These are phyloP conservation scores for Myxozyma monticola DNA, from an alignment of 805 yeast species.

Conservation along the genomic window DNA sequence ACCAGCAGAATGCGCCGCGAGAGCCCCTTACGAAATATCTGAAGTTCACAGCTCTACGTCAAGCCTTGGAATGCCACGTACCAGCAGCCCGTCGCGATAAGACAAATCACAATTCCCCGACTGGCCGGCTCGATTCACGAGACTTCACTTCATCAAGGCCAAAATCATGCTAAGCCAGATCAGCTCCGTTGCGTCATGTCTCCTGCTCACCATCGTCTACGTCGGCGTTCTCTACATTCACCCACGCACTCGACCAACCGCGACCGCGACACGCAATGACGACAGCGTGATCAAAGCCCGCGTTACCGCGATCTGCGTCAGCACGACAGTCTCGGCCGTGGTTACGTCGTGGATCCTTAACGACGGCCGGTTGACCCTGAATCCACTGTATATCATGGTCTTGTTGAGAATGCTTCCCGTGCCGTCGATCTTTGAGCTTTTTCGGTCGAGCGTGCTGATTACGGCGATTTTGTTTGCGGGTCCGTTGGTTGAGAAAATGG, in stretches of 20 bases:
- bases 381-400: conserved; percentile 8
- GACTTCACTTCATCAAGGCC: no score
- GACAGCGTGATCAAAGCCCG: conserved; percentile 16
- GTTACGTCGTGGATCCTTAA: conserved; percentile 20
- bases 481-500: conserved; percentile 45
- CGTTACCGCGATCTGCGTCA: conserved; percentile 12
- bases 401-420: conserved; percentile 12
- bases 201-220: conserved; percentile 27
- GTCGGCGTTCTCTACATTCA: conserved; percentile 32
- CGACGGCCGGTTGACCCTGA: conserved; percentile 1
- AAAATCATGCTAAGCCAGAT: no score
- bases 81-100: no score
- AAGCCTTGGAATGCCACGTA: no score
- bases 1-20: no score
- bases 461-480: conserved; percentile 51
- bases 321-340: conserved; percentile 14
- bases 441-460: conserved; percentile 15
- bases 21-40: no score
- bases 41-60: no score
- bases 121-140: no score
- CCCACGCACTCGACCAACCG: conserved; percentile 23
- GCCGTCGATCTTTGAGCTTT: conserved; percentile 11
- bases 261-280: conserved; percentile 20
- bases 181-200: no score
- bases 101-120: no score